Evolutionary conservation across 225 moss, liverwort and hornwort species (phyloP), one percentile per base, ranked within the genome.

Genomic region (Marchantia polymorpha): DNA sequence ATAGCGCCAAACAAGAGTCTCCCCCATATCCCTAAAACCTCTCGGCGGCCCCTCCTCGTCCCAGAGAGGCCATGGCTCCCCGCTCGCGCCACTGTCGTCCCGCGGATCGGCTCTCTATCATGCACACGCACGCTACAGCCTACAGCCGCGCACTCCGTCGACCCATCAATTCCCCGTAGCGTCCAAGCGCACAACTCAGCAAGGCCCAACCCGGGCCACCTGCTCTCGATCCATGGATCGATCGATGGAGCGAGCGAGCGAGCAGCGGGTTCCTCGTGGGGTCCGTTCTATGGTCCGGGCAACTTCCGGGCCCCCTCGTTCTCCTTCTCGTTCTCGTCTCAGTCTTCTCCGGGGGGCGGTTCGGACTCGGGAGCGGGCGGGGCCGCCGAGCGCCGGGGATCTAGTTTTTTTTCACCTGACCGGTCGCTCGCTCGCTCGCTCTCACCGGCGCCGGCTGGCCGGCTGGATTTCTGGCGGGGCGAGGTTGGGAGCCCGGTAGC

Each of bases 81-180:
- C 58, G 6, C 12, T 65, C 65, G 19, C n/a, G 7, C 4, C 25
- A 25, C 7, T 9, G 10, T 64, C 64, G 64, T 64, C 64, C 16
- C n/a, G 10, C 25, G 23, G 25, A 23, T 26, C 12, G 65, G 27
- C 26, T 29, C 29, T 31, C 29, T 39, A 39, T 69, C 17, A 48
- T 69, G 69, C 69, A 69, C 69, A 48, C 69, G 69, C 69, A 47
- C 47, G 47, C 47, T 46, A 48, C 47, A 69, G 69, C 69, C 47
- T 46, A 48, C 47, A 69, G 19, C 39, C 10, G 0, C 14, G 22
- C n/a, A 61, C 22, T 23, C 61, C 61, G 7, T 23, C n/a, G 17
- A 23, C n/a, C 23, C 22, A n/a, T 23, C 61, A 61, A 61, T 61
- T 22, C 17, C 22, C 61, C n/a, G 17, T 61, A 61, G 23, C 61